phyloP scores from a whole-genome alignment of 345 rosid genomes.

The Cardamine resedifolia region DNA sequence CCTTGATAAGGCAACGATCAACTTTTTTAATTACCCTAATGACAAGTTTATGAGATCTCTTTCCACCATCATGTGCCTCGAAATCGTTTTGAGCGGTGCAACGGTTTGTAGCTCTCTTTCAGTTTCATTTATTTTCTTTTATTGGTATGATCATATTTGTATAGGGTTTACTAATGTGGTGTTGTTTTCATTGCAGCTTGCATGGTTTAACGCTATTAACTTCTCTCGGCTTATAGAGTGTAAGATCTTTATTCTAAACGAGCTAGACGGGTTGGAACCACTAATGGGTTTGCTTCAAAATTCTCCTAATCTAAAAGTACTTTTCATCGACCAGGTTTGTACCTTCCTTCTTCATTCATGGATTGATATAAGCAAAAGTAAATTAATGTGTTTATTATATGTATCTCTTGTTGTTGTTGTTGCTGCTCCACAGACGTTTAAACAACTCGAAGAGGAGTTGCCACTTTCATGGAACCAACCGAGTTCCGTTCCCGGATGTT shows the following conservation, averaged over 20 bases:
- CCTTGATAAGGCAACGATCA: background rate
- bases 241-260: background rate
- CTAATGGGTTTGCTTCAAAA: background rate
- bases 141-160: background rate
- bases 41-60: background rate
- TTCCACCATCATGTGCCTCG: background rate
- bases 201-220: background rate
- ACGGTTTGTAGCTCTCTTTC: background rate
- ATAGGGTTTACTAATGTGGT: background rate
- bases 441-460: background rate
- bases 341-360: background rate
- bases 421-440: background rate
- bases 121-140: background rate
- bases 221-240: background rate
- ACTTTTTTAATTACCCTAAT: background rate
- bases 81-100: background rate
- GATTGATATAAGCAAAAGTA: background rate
- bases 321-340: background rate
- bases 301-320: background rate
- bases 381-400: no score
- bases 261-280: background rate
- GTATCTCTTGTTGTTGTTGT: background rate
- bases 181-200: background rate
- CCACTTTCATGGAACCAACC: background rate
- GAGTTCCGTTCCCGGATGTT: background rate